A percentile compares a stretch with the other conserved stretches of the same genome.
Evolutionary conservation across 1,284 basidiomycete species (phyloP).

Genomic region (Cryptococcus amylolentus): DNA sequence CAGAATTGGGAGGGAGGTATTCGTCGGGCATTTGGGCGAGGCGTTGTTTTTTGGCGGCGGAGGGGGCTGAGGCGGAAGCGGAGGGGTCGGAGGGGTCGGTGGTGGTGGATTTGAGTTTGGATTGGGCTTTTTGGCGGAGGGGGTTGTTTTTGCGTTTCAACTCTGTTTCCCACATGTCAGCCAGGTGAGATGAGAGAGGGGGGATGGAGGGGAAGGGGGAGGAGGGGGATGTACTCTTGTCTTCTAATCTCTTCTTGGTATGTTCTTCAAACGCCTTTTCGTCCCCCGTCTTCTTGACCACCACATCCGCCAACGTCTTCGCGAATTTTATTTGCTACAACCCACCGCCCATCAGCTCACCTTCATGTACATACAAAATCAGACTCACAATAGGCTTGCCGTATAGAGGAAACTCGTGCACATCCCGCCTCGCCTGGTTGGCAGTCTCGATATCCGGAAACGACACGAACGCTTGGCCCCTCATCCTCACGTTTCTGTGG

Average conservation of each 20-base stretch:
- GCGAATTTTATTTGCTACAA: conserved; percentile 89
- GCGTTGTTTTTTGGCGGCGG: conserved; percentile 53
- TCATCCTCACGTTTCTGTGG: conserved; percentile 90
- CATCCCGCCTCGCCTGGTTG: conserved; percentile 83
- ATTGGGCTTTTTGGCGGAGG: conserved; percentile 73
- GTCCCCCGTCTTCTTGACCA: conserved; percentile 69
- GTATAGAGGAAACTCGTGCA: conserved; percentile 90
- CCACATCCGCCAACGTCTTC: conserved; percentile 78
- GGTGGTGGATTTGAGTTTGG: conserved; percentile 64
- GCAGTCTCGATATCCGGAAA: conserved; percentile 78
- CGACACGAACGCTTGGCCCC: conserved; percentile 96
- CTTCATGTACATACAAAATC: background rate
- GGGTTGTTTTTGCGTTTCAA: conserved; percentile 79
- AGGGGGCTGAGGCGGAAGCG: too few relatives aligned
- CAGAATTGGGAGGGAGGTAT: conserved; percentile 98
- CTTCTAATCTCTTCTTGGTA: conserved; percentile 66
- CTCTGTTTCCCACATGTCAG: conserved; percentile 53
- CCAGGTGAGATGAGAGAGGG: background rate
- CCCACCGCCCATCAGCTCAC: background rate
- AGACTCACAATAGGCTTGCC: conserved; percentile 84
- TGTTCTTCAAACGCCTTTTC: conserved; percentile 66
- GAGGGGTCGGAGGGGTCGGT: conserved; percentile 40
- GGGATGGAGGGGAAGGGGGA: background rate
- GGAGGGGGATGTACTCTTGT: conserved; percentile 76
- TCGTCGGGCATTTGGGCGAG: conserved; percentile 95